Percentiles rank a stretch among this genome's conserved stretches.
Evolutionary conservation across 345 rosid species (phyloP).

Genomic region (Nephelium lappaceum): DNA sequence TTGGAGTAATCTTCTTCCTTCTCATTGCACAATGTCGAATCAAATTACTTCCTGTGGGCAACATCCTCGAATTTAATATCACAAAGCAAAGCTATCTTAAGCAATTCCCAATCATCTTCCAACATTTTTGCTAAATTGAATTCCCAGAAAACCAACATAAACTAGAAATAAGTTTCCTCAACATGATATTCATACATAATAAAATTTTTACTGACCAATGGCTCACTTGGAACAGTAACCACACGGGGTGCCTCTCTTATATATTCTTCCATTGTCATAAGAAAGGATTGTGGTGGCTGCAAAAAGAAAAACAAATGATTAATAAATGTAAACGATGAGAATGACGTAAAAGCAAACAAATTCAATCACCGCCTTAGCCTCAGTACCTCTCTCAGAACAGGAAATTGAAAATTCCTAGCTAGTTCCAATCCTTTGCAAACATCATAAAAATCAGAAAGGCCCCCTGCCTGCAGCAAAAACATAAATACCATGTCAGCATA

Average conservation of each 20-base stretch:
- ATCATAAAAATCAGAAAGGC: conserved; percentile 93
- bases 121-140: not conserved
- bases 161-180: not conserved
- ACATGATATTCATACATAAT: conserved; percentile 7
- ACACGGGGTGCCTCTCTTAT: conserved; percentile 92
- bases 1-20: not conserved
- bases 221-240: conserved; percentile 73
- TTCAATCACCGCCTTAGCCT: conserved; percentile 7
- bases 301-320: conserved; percentile 16
- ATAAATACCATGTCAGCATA: conserved; percentile 5
- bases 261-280: conserved; percentile 96
- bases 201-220: conserved; percentile 57
- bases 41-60: not conserved
- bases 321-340: conserved; percentile 4
- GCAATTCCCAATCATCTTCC: conserved; percentile 6
- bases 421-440: conserved; percentile 96
- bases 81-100: not conserved
- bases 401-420: conserved; percentile 98
- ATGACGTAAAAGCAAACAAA: conserved; percentile 4
- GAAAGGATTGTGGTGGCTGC: conserved; percentile 97
- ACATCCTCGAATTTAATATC: not conserved
- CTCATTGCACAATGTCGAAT: not conserved
- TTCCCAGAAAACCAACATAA: not conserved
- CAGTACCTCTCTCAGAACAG: conserved; percentile 85
- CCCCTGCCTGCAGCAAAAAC: conserved; percentile 66